Conservation (phyloP, 345 rosid species). For the Eucalyptus leucophloia region DNA sequence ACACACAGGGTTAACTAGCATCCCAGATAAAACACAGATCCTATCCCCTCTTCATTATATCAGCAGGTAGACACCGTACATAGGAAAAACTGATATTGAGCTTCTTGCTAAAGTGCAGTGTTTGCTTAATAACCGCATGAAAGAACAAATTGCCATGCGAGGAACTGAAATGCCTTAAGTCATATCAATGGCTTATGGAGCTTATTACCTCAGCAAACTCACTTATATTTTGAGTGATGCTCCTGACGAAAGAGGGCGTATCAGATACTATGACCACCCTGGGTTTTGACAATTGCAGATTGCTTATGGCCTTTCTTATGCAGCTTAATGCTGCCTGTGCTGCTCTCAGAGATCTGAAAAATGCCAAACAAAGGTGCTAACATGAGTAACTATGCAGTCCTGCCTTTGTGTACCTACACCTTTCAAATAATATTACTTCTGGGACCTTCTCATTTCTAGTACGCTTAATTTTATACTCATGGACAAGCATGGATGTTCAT, state of each 20-base stretch:
- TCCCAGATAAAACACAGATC: neutral
- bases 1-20: neutral
- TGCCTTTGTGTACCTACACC: neutral
- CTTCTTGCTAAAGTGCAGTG: neutral
- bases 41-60: neutral
- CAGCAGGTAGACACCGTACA: neutral
- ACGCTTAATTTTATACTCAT: neutral
- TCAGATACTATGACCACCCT: slow-evolving; percentile 80
- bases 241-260: slow-evolving; percentile 59
- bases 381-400: neutral
- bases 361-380: neutral
- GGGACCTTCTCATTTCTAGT: neutral
- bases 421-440: neutral
- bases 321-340: slow-evolving; percentile 62
- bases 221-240: slow-evolving; percentile 36
- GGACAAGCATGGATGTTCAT: neutral
- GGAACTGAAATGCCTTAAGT: neutral
- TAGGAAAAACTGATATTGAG: neutral
- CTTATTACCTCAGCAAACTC: slow-evolving; percentile 72
- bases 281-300: slow-evolving; percentile 30
- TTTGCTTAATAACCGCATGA: neutral
- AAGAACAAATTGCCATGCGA: neutral
- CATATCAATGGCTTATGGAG: neutral
- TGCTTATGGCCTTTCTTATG: slow-evolving; percentile 35
- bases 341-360: slow-evolving; percentile 75